These are phyloP conservation scores for Nectriaceae sp. DNA, from an alignment of 2,329 filamentous ascomycete genomes.

Conservation along the genomic window DNA sequence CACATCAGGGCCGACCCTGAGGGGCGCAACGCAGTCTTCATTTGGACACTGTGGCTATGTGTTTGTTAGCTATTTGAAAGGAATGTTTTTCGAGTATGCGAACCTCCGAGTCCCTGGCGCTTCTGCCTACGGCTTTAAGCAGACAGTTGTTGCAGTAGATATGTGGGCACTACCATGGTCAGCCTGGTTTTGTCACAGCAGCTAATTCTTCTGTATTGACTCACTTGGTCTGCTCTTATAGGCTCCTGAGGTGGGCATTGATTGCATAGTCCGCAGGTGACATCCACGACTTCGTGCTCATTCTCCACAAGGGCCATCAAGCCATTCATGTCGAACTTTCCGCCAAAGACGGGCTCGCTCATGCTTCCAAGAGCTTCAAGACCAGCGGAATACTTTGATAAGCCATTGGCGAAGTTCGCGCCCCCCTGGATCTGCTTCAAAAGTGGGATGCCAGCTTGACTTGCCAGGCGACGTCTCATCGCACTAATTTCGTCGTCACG, in stretches of 20 bases:
- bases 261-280: constrained; percentile 13
- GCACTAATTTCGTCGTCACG: not conserved
- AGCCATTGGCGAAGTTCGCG: not conserved
- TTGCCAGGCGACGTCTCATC: not conserved
- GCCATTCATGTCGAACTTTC: constrained; percentile 14
- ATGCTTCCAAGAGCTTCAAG: constrained; percentile 8
- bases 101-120: no score
- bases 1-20: not conserved
- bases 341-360: constrained; percentile 16
- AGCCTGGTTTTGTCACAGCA: not conserved
- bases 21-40: not conserved
- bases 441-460: no score
- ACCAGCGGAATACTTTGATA: constrained; percentile 13
- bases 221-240: constrained; percentile 1
- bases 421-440: constrained; percentile 8
- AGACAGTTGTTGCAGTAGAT: constrained; percentile 33
- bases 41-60: not conserved
- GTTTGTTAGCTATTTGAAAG: no score
- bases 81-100: no score
- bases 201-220: not conserved
- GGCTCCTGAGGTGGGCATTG: not conserved
- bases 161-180: constrained; percentile 34
- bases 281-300: not conserved
- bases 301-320: constrained; percentile 16
- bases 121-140: accelerated